phyloP scores from a whole-genome alignment of 1,284 basidiomycete species.

The Leccinum variabile region DNA sequence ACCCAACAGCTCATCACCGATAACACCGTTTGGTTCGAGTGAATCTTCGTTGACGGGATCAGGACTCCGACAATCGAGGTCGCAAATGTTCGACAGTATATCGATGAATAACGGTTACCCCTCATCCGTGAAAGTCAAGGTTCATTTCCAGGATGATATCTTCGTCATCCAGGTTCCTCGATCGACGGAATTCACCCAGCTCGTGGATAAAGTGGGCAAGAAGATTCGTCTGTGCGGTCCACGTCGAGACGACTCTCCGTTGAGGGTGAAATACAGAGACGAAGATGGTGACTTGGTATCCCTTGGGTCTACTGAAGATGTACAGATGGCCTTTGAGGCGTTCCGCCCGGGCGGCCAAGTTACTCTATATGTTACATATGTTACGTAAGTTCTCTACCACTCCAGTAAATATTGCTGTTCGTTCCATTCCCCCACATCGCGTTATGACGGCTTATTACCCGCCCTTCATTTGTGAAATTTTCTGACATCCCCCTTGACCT shows the following conservation, averaged over 20 bases:
- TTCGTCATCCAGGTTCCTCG: conserved; percentile 89
- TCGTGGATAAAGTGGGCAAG: conserved; percentile 87
- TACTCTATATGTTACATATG: conserved; percentile 73
- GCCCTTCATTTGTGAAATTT: neutral
- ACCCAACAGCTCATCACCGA: conserved; percentile 75
- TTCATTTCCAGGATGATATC: conserved; percentile 86
- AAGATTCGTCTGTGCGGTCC: conserved; percentile 90
- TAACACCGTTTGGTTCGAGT: conserved; percentile 83
- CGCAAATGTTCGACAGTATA: conserved; percentile 50
- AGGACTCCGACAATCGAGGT: conserved; percentile 53
- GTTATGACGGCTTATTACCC: neutral
- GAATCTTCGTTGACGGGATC: conserved; percentile 68
- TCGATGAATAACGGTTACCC: conserved; percentile 29
- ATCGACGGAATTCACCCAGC: conserved; percentile 72
- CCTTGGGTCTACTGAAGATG: conserved; percentile 84
- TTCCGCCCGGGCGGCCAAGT: conserved; percentile 73
- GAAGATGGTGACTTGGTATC: conserved; percentile 90
- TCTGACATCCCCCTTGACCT: conserved; percentile 11
- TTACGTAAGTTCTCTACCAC: conserved; percentile 46
- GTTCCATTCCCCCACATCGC: conserved; percentile 8
- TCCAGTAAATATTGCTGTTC: conserved; percentile 4
- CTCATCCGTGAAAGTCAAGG: conserved; percentile 78
- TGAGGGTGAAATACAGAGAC: conserved; percentile 87
- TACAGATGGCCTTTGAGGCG: conserved; percentile 86
- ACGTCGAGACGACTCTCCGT: conserved; percentile 67